Evolutionary conservation across 2,329 filamentous ascomycete species (phyloP), one percentile per base, ranked within the genome.

Genomic region (Neopestalotiopsis rosae): DNA sequence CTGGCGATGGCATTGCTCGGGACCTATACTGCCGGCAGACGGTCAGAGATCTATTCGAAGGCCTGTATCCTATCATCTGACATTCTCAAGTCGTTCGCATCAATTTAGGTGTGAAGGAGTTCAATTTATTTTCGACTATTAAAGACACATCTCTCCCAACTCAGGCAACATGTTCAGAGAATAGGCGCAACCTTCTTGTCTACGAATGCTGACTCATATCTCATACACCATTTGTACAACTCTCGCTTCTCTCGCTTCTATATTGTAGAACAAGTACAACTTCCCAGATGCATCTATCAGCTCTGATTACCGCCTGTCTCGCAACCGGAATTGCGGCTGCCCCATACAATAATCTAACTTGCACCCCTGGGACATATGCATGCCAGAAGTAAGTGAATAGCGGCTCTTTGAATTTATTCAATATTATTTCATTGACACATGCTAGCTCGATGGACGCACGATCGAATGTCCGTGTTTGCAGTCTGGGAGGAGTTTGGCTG

Each of bases 401-500:
- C 61, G 17, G 13, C 9, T 20, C 6, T 52, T 10, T n/a, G n/a
- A n/a, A n/a, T n/a, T n/a, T n/a, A n/a, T 3, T 28, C 24, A 0
- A 28, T 28, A 28, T 28, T 3, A 28, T 28, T 28, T 28, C 24
- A 28, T 28, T 28, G 24, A 69, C n/a, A 49, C 30, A 13, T 61
- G n/a, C 24, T 6, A 42, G 65, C 67, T 28, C 57, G 57, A 13
- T 28, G 28, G 72, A 71, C 56, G 68, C 32, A 12, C 69, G 67
- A 2, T 70, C 70, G n/a, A 70, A 66, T 56, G 66, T 75, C 20
- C 69, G 70, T 57, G 73, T 70, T 61, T 73, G 70, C 69, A 64
- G 9, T 14, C 45, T 52, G 1, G 65, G 57, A 17, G 70, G 68
- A 4, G 32, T 56, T 14, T 73, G 73, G 72, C 28, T 72, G 17